A percentile compares a stretch with the other conserved stretches of the same genome.
These are phyloP conservation scores for Friedmanniomyces simplex DNA, from an alignment of 495 filamentous ascomycete species.

Conservation along the genomic window DNA sequence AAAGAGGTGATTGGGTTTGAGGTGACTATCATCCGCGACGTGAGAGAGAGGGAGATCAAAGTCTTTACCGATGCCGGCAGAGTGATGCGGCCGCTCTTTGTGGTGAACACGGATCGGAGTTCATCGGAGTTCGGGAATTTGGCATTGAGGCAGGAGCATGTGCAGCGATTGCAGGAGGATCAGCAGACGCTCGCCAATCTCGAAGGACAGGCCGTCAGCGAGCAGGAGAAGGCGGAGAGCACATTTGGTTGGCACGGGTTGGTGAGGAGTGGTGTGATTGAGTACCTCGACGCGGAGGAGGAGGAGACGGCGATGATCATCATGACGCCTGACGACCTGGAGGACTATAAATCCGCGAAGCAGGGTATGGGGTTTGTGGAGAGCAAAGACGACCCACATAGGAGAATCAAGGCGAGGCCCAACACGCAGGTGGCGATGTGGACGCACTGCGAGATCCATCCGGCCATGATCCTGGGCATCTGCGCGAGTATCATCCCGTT, in stretches of 20 bases:
- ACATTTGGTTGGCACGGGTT: conserved; percentile 83
- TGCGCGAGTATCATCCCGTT: conserved; percentile 99
- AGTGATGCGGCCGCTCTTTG: conserved; percentile 85
- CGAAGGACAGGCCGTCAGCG: conserved; percentile 38
- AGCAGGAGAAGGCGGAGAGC: conserved; percentile 47
- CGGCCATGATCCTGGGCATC: conserved; percentile 95
- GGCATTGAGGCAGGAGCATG: conserved; percentile 71
- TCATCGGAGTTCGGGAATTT: conserved; percentile 64
- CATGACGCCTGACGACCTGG: conserved; percentile 93
- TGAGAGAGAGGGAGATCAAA: conserved; percentile 94
- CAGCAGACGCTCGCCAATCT: conserved; percentile 38
- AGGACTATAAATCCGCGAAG: conserved; percentile 51
- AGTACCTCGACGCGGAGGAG: conserved; percentile 95
- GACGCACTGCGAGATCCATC: conserved; percentile 98
- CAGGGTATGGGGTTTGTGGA: conserved; percentile 54
- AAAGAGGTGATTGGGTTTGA: conserved; percentile 71
- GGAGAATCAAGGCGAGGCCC: conserved; percentile 72
- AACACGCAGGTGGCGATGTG: conserved; percentile 76
- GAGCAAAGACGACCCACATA: conserved; percentile 54
- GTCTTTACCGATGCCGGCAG: conserved; percentile 95
- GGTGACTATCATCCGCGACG: conserved; percentile 87
- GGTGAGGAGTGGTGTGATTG: conserved; percentile 68
- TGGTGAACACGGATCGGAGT: conserved; percentile 65
- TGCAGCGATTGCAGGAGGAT: conserved; percentile 57
- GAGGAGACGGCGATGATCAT: conserved; percentile 98